Evolutionary conservation across 192 early-diverging fungal species (phyloP).

Genomic region (Coemansia sp.): DNA sequence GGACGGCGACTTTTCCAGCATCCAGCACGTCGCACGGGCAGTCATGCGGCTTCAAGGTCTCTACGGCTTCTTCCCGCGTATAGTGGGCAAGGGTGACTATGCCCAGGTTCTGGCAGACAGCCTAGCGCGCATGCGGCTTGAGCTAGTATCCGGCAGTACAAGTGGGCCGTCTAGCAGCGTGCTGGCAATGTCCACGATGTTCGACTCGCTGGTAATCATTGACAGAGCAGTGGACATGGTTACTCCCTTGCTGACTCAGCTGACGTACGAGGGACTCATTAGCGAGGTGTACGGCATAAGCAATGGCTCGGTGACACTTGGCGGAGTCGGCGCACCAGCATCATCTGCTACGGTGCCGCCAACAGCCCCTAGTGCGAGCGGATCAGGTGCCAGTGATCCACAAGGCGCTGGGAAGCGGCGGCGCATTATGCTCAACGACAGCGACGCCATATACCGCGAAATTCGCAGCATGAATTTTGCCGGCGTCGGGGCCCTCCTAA

Average conservation of each 20-base stretch:
- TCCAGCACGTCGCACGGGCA: conserved; percentile 59
- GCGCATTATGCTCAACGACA: conserved; percentile 79
- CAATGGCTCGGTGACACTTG: conserved; percentile 38
- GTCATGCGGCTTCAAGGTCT: conserved; percentile 90
- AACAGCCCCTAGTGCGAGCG: background rate
- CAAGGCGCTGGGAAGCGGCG: conserved; percentile 61
- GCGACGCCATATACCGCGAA: conserved; percentile 79
- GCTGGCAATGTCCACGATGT: conserved; percentile 61
- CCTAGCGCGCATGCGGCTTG: conserved; percentile 81
- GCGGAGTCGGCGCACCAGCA: background rate
- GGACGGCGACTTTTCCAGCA: conserved; percentile 53
- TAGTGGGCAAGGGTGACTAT: conserved; percentile 88
- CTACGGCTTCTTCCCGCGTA: conserved; percentile 88
- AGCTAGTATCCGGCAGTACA: conserved; percentile 59
- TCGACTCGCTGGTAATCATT: conserved; percentile 87
- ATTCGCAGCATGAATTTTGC: conserved; percentile 92
- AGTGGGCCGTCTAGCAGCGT: conserved; percentile 21
- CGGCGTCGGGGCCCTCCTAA: conserved; percentile 82
- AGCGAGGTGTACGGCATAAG: conserved; percentile 91
- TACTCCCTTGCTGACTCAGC: conserved; percentile 91
- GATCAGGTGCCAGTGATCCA: conserved; percentile 26
- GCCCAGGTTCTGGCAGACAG: conserved; percentile 77
- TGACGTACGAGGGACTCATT: conserved; percentile 97
- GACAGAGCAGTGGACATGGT: conserved; percentile 90
- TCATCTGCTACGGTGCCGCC: background rate